Conservation (phyloP, 2,329 filamentous ascomycete genomes). For the Cordyceps cicadae region DNA sequence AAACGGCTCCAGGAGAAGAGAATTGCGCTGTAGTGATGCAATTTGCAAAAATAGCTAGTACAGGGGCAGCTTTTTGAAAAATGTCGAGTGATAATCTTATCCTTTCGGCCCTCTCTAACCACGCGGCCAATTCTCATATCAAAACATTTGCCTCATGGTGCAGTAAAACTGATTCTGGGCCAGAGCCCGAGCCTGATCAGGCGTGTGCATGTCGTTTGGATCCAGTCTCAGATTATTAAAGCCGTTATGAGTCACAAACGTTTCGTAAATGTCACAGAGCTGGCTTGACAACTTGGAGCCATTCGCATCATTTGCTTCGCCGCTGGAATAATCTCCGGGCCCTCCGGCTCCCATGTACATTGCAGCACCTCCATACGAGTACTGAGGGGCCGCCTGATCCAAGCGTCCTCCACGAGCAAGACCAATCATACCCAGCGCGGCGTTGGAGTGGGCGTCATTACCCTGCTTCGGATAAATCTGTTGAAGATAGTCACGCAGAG, state of each 20-base stretch:
- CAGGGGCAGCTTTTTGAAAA: not conserved
- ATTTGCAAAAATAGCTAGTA: not conserved
- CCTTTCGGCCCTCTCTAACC: no score
- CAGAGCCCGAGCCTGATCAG: not conserved
- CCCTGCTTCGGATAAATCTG: slow-evolving; percentile 50
- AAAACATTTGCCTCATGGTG: slow-evolving; percentile 5
- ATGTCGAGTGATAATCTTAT: no score
- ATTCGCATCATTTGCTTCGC: not conserved
- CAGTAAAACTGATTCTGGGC: not conserved
- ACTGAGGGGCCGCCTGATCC: not conserved
- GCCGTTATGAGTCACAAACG: not conserved
- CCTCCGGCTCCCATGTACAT: not conserved
- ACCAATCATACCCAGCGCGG: slow-evolving; percentile 48
- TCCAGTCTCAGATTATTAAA: not conserved
- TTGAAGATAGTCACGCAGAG: slow-evolving; percentile 63
- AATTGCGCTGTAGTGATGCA: not conserved
- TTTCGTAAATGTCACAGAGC: not conserved
- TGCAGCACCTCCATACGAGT: not conserved
- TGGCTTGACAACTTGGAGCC: not conserved
- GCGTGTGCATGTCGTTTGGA: not conserved
- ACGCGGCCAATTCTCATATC: not conserved
- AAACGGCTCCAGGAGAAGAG: not conserved
- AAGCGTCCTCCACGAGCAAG: slow-evolving; percentile 31
- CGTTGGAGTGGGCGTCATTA: slow-evolving; percentile 43
- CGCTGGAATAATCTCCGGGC: not conserved